Conservation (phyloP, 2,329 filamentous ascomycete genomes). For the Arachnomyces sp. region DNA sequence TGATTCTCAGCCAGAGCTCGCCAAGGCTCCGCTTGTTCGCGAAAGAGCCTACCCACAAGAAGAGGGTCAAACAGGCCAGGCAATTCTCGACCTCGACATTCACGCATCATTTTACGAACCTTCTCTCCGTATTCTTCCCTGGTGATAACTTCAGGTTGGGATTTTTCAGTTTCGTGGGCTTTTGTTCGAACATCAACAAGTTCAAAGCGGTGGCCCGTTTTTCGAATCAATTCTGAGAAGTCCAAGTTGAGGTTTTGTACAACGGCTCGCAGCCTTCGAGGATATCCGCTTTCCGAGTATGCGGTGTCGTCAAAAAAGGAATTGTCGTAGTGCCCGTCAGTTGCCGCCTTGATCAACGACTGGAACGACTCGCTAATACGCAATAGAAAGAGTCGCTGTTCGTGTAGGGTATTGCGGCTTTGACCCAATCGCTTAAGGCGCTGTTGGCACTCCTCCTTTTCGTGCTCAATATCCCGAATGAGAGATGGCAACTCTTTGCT, state of each 20-base stretch:
- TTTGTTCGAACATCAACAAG: conserved; percentile 1
- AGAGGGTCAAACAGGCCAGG: conserved; percentile 53
- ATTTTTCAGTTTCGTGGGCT: no score
- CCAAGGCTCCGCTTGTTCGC: conserved; percentile 52
- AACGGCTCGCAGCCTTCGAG: conserved; percentile 17
- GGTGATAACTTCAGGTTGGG: no score
- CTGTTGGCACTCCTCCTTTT: conserved; percentile 26
- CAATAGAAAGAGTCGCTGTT: conserved; percentile 7
- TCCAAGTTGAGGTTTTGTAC: conserved; percentile 11
- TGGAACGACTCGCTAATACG: conserved; percentile 8
- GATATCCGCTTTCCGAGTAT: conserved; percentile 12
- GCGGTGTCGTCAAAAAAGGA: conserved; percentile 16
- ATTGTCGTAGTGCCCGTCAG: conserved; percentile 16
- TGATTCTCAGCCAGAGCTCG: conserved; percentile 28
- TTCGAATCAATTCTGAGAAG: conserved; percentile 11
- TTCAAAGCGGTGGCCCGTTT: conserved; percentile 9
- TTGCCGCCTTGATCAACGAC: conserved; percentile 5
- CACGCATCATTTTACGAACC: conserved; percentile 30
- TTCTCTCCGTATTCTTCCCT: conserved; percentile 29
- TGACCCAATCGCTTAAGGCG: conserved; percentile 5
- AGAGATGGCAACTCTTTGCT: conserved; percentile 18
- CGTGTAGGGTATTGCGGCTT: conserved; percentile 3
- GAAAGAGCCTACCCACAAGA: conserved; percentile 52
- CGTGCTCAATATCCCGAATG: conserved; percentile 16
- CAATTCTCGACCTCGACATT: conserved; percentile 46